phyloP scores from a whole-genome alignment of 148 eudicot genomes.

The Dianthus caryophyllus region DNA sequence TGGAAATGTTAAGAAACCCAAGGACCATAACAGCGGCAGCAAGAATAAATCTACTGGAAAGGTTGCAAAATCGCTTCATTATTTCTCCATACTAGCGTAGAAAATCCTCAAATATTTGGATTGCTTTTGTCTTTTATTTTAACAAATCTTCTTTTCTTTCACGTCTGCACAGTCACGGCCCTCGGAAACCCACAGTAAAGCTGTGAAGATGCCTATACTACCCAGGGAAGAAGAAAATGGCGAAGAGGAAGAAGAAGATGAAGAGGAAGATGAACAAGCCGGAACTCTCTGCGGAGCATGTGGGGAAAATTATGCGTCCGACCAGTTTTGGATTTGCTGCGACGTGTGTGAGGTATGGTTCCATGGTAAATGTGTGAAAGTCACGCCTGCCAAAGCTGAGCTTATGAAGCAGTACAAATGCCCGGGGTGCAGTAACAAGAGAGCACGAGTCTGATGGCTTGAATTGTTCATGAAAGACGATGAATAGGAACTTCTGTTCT shows the following conservation, averaged over 20 bases:
- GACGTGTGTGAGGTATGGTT: slow-evolving; percentile 85
- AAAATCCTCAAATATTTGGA: too few species aligned
- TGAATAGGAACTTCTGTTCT: slow-evolving; percentile 25
- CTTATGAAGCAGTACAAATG: slow-evolving; percentile 84
- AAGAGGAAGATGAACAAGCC: slow-evolving; percentile 60
- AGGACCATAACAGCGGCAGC: slow-evolving; percentile 57
- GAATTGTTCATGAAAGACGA: slow-evolving; percentile 6
- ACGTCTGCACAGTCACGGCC: slow-evolving; percentile 36
- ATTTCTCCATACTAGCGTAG: not conserved
- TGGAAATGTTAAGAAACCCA: slow-evolving; percentile 40
- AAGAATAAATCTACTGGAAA: slow-evolving; percentile 55
- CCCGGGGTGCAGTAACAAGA: slow-evolving; percentile 68
- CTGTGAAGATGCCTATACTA: slow-evolving; percentile 37
- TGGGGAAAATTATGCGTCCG: slow-evolving; percentile 56
- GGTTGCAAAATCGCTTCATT: slow-evolving; percentile 29
- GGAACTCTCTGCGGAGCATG: slow-evolving; percentile 78
- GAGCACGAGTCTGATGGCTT: slow-evolving; percentile 49
- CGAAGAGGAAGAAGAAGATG: slow-evolving; percentile 50
- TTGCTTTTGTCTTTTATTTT: slow-evolving; percentile 1
- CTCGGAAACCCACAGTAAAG: slow-evolving; percentile 45
- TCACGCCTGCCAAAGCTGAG: slow-evolving; percentile 86
- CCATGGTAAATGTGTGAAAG: slow-evolving; percentile 86
- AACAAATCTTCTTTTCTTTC: slow-evolving; percentile 7
- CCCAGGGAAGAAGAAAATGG: slow-evolving; percentile 46
- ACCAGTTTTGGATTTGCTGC: slow-evolving; percentile 81